A percentile compares a stretch with the other conserved stretches of the same genome.
phyloP scores from a whole-genome alignment of 140 eudicot species.

The Bidens hawaiensis region DNA sequence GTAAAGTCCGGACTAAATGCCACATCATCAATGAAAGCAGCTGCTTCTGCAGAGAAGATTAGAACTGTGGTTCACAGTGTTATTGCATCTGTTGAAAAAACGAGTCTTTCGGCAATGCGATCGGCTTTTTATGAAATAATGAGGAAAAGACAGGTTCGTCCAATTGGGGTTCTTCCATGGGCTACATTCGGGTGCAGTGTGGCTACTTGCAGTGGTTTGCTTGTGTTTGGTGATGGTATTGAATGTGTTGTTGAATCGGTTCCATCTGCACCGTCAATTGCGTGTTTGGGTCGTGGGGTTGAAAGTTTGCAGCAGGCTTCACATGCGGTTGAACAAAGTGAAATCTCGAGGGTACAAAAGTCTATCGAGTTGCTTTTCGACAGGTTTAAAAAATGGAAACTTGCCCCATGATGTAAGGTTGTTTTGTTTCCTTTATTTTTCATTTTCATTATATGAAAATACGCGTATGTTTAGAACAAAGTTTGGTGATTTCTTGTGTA shows the following conservation, averaged over 20 bases:
- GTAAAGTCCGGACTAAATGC: constrained; percentile 55
- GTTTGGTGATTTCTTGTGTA: constrained; percentile 11
- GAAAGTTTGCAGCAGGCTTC: constrained; percentile 68
- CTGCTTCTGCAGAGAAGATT: constrained; percentile 79
- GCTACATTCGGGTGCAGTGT: constrained; percentile 84
- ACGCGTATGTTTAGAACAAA: too few relatives aligned
- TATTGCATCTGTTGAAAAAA: constrained; percentile 77
- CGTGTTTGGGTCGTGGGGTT: constrained; percentile 89
- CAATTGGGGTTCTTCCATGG: constrained; percentile 75
- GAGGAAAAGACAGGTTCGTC: constrained; percentile 74
- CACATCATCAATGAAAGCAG: constrained; percentile 60
- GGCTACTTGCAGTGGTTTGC: constrained; percentile 72
- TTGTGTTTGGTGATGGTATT: constrained; percentile 76
- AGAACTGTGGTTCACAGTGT: constrained; percentile 70
- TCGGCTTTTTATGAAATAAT: constrained; percentile 88
- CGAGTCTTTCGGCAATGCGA: constrained; percentile 89
- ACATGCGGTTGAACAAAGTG: constrained; percentile 37
- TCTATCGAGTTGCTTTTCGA: constrained; percentile 60
- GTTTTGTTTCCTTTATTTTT: too few relatives aligned
- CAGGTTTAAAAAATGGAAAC: constrained; percentile 46
- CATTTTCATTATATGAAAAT: too few relatives aligned
- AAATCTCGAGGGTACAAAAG: constrained; percentile 61
- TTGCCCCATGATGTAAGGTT: constrained; percentile 24
- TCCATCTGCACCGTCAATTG: constrained; percentile 83
- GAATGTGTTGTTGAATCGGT: constrained; percentile 88